Conservation (phyloP, 2,329 filamentous ascomycete genomes). For the Pseudogymnoascus sp. region DNA sequence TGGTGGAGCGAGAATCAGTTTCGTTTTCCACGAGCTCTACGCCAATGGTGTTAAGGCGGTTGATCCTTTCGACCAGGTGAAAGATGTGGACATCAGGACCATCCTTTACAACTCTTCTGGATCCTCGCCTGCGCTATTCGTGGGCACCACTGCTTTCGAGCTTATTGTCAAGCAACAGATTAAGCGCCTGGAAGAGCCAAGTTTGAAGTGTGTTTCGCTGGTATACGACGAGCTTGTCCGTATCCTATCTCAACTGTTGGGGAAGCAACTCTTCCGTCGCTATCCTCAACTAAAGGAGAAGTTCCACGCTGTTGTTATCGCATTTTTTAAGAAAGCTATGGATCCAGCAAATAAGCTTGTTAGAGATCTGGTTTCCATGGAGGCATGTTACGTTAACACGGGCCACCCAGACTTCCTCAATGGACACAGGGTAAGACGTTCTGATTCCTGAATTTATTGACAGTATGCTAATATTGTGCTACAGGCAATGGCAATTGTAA, state of each 20-base stretch:
- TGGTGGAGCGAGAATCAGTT: slow-evolving; percentile 94
- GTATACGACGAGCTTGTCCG: slow-evolving; percentile 97
- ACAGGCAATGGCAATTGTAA: slow-evolving; percentile 92
- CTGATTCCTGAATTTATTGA: neutral
- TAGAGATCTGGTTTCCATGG: slow-evolving; percentile 86
- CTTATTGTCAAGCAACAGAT: slow-evolving; percentile 98
- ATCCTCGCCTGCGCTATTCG: slow-evolving; percentile 90
- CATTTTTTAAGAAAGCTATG: slow-evolving; percentile 97
- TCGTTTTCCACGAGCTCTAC: slow-evolving; percentile 98
- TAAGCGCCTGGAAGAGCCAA: slow-evolving; percentile 90
- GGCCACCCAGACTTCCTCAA: slow-evolving; percentile 97
- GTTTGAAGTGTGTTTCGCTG: slow-evolving; percentile 91
- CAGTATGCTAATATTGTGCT: slow-evolving; percentile 21
- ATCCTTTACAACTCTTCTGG: slow-evolving; percentile 99
- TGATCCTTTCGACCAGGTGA: slow-evolving; percentile 94
- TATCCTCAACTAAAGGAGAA: slow-evolving; percentile 97
- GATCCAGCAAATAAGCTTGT: slow-evolving; percentile 97
- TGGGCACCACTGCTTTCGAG: slow-evolving; percentile 96
- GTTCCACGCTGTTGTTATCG: slow-evolving; percentile 84
- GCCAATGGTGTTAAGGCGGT: slow-evolving; percentile 95
- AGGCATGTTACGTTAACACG: slow-evolving; percentile 96
- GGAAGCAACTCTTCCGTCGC: slow-evolving; percentile 81
- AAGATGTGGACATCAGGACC: slow-evolving; percentile 94
- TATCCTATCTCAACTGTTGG: slow-evolving; percentile 82
- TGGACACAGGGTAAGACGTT: slow-evolving; percentile 65